Base-by-base conservation (phyloP, 2,329 filamentous ascomycete species). In the Ophiostoma fasciatum region DNA sequence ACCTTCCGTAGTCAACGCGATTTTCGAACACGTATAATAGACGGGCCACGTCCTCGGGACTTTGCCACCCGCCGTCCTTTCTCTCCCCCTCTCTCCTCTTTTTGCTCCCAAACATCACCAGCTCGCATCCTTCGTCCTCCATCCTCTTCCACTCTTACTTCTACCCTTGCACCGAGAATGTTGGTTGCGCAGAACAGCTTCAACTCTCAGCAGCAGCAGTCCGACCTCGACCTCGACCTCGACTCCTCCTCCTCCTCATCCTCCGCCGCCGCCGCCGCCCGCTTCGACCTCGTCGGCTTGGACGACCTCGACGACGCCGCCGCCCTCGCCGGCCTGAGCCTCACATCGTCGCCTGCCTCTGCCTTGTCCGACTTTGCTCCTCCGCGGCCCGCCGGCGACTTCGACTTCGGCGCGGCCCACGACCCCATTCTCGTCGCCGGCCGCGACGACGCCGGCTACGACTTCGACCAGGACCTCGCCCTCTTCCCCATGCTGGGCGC, bases 321-420 rank as follows among this genome's bases (percentile, higher is more conserved):
- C 35, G 41, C 23, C 34, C 47, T 15, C 25, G 12, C 31, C 46
- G 49, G 41, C 36, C 39, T 21, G 45, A 49, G 49, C 41, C 25
- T 46, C 33, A 46, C 51, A 1, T 52, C 51, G 10, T 54, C 54
- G 12, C 49, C 53, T 8, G 36, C 43, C 28, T 50, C 51, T 28
- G 13, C 43, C 43, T 14, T 31, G 13, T 39, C 51, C 37, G 42
- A 56, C 38, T 51, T 55, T 9, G 48, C 53, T 22, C 57, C 39
- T 53, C 49, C 40, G 43, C 55, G 25, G 49, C 54, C n/a, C 25
- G 38, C 39, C 31, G 39, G n/a, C n/a, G n/a, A 23, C 22, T 23
- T 23, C 8, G 22, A 23, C 22, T 11, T 23, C 22, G 12, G 22
- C 23, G 11, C 7, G 23, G 11, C 43, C 19, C 35, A 37, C 27